Evolutionary conservation across 192 early-diverging fungal genomes (phyloP).

Genomic region (Dissophora ornata): DNA sequence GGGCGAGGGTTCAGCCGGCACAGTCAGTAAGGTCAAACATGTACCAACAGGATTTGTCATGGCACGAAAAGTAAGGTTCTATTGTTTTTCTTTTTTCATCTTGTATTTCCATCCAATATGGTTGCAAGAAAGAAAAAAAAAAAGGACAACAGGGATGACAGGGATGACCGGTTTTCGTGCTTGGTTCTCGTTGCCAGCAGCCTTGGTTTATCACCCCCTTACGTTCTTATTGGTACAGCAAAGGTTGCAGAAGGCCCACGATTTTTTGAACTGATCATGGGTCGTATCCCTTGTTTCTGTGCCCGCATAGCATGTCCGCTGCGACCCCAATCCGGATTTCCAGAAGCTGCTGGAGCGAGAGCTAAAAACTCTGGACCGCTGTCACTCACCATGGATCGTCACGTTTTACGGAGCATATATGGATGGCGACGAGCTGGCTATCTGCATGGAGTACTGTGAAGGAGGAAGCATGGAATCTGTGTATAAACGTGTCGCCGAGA

Average conservation of each 20-base stretch:
- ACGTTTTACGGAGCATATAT: conserved; percentile 95
- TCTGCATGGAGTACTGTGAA: conserved; percentile 98
- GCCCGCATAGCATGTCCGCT: conserved; percentile 33
- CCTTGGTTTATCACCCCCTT: conserved; percentile 7
- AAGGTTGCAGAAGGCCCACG: background rate
- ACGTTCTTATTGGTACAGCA: conserved; percentile 13
- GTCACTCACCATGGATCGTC: conserved; percentile 93
- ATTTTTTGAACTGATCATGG: background rate
- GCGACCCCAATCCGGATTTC: conserved; percentile 62
- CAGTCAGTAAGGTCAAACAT: conserved; percentile 89
- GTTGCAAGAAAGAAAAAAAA: background rate
- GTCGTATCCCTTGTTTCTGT: conserved; percentile 1
- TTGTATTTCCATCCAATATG: background rate
- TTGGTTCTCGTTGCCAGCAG: background rate
- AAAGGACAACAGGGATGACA: background rate
- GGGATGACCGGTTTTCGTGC: background rate
- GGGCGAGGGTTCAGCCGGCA: conserved; percentile 90
- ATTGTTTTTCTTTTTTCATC: background rate
- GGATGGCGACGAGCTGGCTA: conserved; percentile 86
- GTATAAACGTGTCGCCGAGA: conserved; percentile 80
- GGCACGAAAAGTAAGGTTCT: conserved; percentile 82
- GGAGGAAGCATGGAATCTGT: conserved; percentile 93
- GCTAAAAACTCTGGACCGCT: conserved; percentile 87
- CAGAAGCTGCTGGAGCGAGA: conserved; percentile 91
- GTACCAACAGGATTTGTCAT: conserved; percentile 78